These are phyloP conservation scores for Glycine tomentella DNA, from an alignment of 306 rosid species.

Conservation along the genomic window DNA sequence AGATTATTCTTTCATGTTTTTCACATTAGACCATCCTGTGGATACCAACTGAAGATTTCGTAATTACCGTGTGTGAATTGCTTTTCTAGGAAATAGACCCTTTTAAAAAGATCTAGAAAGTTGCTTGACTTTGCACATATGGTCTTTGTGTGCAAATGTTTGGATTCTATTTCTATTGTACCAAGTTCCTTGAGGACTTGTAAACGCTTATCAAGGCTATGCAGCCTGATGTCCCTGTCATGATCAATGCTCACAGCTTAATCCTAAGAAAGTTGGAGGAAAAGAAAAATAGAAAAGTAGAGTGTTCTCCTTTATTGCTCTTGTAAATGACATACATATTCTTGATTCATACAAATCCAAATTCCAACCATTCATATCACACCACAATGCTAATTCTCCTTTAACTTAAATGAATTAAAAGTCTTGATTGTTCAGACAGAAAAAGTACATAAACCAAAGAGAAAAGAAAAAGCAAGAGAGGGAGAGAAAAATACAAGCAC, in stretches of 20 bases:
- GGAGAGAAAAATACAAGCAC: slow-evolving; percentile 3
- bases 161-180: too few relatives aligned
- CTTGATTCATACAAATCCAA: slow-evolving; percentile 51
- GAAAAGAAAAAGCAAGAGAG: not conserved
- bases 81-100: not conserved
- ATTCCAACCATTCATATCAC: slow-evolving; percentile 51
- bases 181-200: not conserved
- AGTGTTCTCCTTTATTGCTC: slow-evolving; percentile 17
- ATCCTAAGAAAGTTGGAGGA: not conserved
- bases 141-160: not conserved
- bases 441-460: not conserved
- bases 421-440: slow-evolving; percentile 20
- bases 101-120: slow-evolving; percentile 3
- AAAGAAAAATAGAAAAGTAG: not conserved
- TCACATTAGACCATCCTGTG: too few relatives aligned
- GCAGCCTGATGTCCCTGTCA: not conserved
- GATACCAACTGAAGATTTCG: not conserved
- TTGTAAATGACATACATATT: not conserved
- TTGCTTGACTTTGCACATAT: not conserved
- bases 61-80: not conserved
- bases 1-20: not conserved
- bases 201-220: not conserved
- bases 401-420: not conserved
- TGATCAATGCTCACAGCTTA: slow-evolving; percentile 1
- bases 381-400: slow-evolving; percentile 36